phyloP scores from a whole-genome alignment of 176 grass and related monocot genomes.

The Rhynchospora pubera region DNA sequence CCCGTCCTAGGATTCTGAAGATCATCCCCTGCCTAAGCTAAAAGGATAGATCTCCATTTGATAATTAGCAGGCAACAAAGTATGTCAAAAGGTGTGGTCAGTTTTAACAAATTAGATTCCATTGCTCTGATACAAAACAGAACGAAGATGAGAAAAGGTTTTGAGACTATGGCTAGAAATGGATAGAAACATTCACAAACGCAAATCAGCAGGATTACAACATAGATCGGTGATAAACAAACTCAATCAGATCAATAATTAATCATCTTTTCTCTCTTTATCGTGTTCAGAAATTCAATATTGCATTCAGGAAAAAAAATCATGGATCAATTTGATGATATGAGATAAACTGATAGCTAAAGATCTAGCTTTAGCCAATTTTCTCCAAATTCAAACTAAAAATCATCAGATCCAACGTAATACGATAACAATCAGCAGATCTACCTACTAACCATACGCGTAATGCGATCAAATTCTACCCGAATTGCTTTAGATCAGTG shows the following conservation, averaged over 20 bases:
- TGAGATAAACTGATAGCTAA: background rate
- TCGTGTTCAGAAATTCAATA: background rate
- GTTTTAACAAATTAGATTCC: background rate
- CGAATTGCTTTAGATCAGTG: background rate
- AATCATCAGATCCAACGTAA: conserved; percentile 6
- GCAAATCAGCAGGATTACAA: background rate
- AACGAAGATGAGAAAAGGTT: background rate
- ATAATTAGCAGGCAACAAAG: background rate
- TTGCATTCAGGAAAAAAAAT: background rate
- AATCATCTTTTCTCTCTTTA: background rate
- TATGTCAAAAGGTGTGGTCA: background rate
- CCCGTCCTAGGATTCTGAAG: background rate
- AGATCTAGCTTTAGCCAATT: background rate
- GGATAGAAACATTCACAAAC: background rate
- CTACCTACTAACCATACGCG: background rate
- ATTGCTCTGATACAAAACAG: background rate
- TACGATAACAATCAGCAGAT: background rate
- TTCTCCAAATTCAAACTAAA: background rate
- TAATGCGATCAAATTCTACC: background rate
- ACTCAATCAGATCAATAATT: background rate
- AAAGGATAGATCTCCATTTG: background rate
- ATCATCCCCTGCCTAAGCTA: background rate
- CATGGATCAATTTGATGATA: background rate
- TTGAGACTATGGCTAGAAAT: background rate
- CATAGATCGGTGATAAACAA: background rate